Conservation (phyloP, 192 early-diverging fungal species). For the Coemansia sp. region DNA sequence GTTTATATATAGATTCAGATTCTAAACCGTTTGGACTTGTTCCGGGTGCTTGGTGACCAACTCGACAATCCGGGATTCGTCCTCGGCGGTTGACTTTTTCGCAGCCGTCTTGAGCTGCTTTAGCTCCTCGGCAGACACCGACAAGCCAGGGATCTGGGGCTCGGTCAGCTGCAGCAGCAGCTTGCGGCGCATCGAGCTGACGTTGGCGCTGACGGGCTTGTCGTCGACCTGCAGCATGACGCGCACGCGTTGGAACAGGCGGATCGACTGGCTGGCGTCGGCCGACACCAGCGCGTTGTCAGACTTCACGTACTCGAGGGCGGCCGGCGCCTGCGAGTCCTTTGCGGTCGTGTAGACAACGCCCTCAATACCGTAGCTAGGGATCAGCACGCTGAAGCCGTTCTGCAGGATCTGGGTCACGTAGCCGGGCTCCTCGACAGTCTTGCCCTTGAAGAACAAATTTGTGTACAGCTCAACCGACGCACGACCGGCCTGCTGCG, state of each 20-base stretch:
- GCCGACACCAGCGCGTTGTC: constrained; percentile 27
- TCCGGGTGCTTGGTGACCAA: constrained; percentile 42
- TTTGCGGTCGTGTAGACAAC: constrained; percentile 65
- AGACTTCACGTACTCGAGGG: constrained; percentile 30
- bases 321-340: constrained; percentile 7
- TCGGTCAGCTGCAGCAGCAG: constrained; percentile 34
- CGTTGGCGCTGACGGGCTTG: constrained; percentile 43
- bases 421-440: constrained; percentile 77
- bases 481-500: constrained; percentile 88
- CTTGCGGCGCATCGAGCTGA: constrained; percentile 51
- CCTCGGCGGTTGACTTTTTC: neutral
- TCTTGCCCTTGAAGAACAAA: constrained; percentile 94
- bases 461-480: constrained; percentile 95
- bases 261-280: constrained; percentile 11
- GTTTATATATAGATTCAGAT: too few species aligned
- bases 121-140: constrained; percentile 22
- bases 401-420: constrained; percentile 92
- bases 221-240: constrained; percentile 48
- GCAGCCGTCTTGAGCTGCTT: constrained; percentile 15
- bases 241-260: constrained; percentile 40
- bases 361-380: constrained; percentile 89
- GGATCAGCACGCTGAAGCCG: constrained; percentile 90
- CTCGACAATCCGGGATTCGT: constrained; percentile 29
- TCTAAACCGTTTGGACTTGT: constrained; percentile 23
- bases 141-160: constrained; percentile 25